These are phyloP conservation scores for Sporisorium scitamineum DNA, from an alignment of 1,284 basidiomycete species.

Conservation along the genomic window DNA sequence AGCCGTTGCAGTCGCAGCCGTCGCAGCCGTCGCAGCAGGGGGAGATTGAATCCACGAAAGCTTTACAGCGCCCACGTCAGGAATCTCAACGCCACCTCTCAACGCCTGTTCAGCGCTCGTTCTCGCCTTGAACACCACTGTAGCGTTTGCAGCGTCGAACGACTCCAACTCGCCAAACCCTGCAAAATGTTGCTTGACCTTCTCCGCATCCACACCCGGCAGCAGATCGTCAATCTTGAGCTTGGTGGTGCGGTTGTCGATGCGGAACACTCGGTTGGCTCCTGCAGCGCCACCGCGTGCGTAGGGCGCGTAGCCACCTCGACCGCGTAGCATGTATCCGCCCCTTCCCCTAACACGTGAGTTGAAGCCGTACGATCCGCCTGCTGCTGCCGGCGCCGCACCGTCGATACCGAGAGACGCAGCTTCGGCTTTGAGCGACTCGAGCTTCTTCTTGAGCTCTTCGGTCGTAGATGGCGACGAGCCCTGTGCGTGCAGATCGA, in stretches of 20 bases:
- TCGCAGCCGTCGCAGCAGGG: not conserved
- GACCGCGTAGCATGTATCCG: constrained; percentile 72
- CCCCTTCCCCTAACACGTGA: constrained; percentile 68
- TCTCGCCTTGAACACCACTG: constrained; percentile 57
- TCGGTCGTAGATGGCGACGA: constrained; percentile 75
- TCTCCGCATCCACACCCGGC: constrained; percentile 72
- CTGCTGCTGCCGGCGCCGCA: constrained; percentile 57
- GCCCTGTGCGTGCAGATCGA: constrained; percentile 69
- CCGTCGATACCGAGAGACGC: constrained; percentile 81
- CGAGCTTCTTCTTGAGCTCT: constrained; percentile 81
- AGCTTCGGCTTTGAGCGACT: constrained; percentile 85
- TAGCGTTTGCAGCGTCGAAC: constrained; percentile 35
- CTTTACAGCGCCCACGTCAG: constrained; percentile 58
- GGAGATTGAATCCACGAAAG: constrained; percentile 60
- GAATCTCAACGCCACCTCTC: constrained; percentile 55
- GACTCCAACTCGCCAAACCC: constrained; percentile 56
- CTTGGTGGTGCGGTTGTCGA: constrained; percentile 89
- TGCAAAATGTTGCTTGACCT: constrained; percentile 80
- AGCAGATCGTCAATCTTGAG: constrained; percentile 79
- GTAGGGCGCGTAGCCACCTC: constrained; percentile 80
- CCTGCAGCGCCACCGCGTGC: constrained; percentile 73
- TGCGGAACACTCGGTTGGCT: constrained; percentile 75
- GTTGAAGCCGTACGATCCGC: constrained; percentile 62
- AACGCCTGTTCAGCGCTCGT: constrained; percentile 59
- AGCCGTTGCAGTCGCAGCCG: not conserved